Evolutionary conservation across 257 asterid genomes (phyloP).

Genomic region (Dorcoceras hygrometricum): DNA sequence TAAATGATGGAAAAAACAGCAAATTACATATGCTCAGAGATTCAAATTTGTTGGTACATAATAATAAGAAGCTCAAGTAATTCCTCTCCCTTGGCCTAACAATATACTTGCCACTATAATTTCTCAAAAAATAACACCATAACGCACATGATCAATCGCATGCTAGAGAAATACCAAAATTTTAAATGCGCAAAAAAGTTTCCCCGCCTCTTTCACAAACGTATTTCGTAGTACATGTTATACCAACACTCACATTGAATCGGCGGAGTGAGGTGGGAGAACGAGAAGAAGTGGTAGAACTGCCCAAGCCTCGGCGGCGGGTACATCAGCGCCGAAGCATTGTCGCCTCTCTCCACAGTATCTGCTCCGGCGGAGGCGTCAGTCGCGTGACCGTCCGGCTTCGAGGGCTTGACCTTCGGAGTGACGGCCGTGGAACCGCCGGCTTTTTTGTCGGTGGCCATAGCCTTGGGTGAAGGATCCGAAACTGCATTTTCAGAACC

Average conservation of each 20-base stretch:
- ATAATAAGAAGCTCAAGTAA: not conserved
- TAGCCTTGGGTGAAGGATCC: conserved; percentile 33
- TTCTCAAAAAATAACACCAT: not conserved
- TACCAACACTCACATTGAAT: conserved; percentile 59
- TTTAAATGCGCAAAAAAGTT: not conserved
- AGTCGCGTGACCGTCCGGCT: conserved; percentile 30
- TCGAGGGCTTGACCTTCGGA: conserved; percentile 38
- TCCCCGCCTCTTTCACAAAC: not conserved
- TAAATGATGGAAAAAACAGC: not conserved
- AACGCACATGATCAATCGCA: not conserved
- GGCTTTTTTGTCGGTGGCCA: conserved; percentile 36
- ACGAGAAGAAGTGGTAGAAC: conserved; percentile 80
- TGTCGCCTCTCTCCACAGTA: conserved; percentile 38
- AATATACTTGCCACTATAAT: not conserved
- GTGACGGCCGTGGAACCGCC: conserved; percentile 37
- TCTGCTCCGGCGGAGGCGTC: conserved; percentile 31
- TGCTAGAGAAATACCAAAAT: not conserved
- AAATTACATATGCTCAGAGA: not conserved
- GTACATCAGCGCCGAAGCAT: conserved; percentile 50
- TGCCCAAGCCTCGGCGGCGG: conserved; percentile 86
- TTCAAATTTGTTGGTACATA: too few species aligned
- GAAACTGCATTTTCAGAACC: conserved; percentile 34
- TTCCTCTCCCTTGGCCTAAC: not conserved
- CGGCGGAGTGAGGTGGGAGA: conserved; percentile 79
- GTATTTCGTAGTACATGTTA: too few species aligned